Evolutionary conservation across 352 stramenopile species (phyloP), one percentile per base, ranked within the genome.

Genomic region (Lagenidium sp.): DNA sequence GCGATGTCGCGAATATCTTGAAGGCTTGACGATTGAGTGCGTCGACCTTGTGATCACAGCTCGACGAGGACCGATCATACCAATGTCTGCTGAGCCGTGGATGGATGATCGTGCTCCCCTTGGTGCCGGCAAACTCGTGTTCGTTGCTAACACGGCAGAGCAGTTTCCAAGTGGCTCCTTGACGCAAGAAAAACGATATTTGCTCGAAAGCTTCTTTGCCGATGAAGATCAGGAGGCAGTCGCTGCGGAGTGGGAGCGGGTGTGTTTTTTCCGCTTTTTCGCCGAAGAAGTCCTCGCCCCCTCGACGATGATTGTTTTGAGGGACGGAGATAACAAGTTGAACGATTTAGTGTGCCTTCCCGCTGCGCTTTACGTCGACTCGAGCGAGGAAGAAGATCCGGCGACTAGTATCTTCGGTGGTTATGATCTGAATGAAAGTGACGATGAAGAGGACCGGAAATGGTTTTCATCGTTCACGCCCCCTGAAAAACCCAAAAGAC

Each of bases 301-400:
- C 4, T 16, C 22, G 11, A 50, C 34, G 32, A 8, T 11, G 20
- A n/a, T 36, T 15, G 26, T 36, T 34, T 18, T 36, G 2, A 22
- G 4, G n/a, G n/a, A n/a, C 15, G 34, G 24, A 19, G 22, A 7
- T 15, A 24, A 42, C 15, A 25, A 22, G 20, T 6, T 13, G 22
- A 35, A 22, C n/a, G 7, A 37, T 16, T 8, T 28, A 3, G 34
- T 19, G 20, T 20, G 35, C 6, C 34, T 50, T 4, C 43, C 43
- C 16, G 32, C 43, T 7, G 43, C 41, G 23, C n/a, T 50, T 21
- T 41, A 35, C 18, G 18, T 50, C 22, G 30, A 50, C 6, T 21
- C 41, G 2, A 48, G 41, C 16, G 41, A 48, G 13, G 41, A 48
- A 18, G 41, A 48, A 40, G 29, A 48, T 15, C 6, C 20, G 11